Conservation (phyloP, 1,284 basidiomycete species). For the Gomphus sp. region DNA sequence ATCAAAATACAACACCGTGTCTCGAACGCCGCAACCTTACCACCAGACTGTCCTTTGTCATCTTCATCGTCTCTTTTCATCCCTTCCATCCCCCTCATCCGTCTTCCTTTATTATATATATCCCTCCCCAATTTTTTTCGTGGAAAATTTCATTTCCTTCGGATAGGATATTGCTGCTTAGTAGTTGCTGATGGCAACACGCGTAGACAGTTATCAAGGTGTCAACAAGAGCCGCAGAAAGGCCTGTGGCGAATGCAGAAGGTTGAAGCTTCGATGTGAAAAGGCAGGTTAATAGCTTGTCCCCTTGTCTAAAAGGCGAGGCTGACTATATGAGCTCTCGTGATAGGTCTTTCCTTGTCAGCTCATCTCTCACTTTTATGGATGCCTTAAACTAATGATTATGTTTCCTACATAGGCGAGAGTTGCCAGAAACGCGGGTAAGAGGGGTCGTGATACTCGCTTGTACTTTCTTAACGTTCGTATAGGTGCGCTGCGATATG, state of each 20-base stretch:
- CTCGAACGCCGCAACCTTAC: no score
- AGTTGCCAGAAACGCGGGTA: constrained; percentile 11
- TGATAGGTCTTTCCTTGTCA: constrained; percentile 8
- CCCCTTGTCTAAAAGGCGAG: not conserved
- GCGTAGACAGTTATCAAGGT: not conserved
- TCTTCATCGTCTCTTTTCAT: no score
- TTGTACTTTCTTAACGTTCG: not conserved
- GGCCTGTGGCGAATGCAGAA: constrained; percentile 9
- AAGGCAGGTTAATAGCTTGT: not conserved
- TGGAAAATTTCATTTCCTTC: not conserved
- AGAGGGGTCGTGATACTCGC: not conserved
- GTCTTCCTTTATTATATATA: no score
- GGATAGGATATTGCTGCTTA: not conserved
- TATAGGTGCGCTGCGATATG: constrained; percentile 54
- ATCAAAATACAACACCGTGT: no score
- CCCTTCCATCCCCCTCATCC: no score
- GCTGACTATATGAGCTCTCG: not conserved
- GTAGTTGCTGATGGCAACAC: not conserved
- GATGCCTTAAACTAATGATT: not conserved
- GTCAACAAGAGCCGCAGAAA: constrained; percentile 8
- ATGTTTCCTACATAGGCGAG: not conserved
- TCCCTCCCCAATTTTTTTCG: not conserved
- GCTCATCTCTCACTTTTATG: not conserved
- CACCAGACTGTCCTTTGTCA: no score
- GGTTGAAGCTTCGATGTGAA: constrained; percentile 9